Base-by-base conservation (phyloP, 768 basidiomycete species). In the Xerocomus spinulosus region DNA sequence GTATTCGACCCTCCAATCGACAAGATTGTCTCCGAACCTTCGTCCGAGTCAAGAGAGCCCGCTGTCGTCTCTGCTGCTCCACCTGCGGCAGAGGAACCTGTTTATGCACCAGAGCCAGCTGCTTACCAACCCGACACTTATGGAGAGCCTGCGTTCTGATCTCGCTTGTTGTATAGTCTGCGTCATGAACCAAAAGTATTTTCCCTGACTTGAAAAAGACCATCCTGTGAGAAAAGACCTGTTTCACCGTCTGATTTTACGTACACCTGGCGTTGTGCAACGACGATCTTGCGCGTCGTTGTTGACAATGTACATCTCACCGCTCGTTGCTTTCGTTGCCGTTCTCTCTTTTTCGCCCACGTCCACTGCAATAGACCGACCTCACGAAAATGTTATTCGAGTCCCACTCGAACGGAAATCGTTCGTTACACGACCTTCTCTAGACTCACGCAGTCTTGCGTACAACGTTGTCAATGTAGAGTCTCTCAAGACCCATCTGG, bases 1-100 rank as follows among this genome's bases (percentile, higher is more conserved):
- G 89, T 98, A 62, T 67, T 81, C 64, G 92, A 94, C 66, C 92
- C 88, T 34, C 89, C 89, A 36, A 77, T 90, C 59, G 91, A 95
- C 77, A 95, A 97, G 71, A 75, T 89, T 56, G 80, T 92, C 55
- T 81, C 82, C 42, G 90, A 93, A 68, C 92, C 93, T 41, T 80
- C 85, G 20, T 95, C 92, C 37, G 93, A 96, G 71, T 85, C 90
- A 69, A 80, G 82, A 61, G 92, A 92, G 56, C 83, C 82, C 17
- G 67, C 71, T 24, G 65, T 68, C 21, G 62, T 78, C 39, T 66
- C 79, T 37, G 69, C 77, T 32, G 76, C 80, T 18, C 67, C 71
- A 21, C 72, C 81, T 14, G 70, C 71, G 5, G 71, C 66, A 38
- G 85, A 82, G 49, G 85, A 85, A 58, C 65, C 70, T 40, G 62